Conservation (phyloP, 305 asterid genomes). For the Fraxinus latifolia region DNA sequence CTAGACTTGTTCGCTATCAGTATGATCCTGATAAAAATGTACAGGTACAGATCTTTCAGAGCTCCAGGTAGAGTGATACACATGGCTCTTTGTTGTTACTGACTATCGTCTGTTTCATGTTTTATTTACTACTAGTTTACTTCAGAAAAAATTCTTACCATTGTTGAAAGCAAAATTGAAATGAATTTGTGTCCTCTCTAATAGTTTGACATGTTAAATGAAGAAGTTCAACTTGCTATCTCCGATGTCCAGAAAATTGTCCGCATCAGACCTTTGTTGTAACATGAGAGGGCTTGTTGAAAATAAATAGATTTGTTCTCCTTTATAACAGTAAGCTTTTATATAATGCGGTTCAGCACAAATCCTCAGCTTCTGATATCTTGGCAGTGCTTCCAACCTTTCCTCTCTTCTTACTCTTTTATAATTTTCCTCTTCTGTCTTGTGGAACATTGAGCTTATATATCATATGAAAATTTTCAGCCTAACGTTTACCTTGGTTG, state of each 20-base stretch:
- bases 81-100: conserved; percentile 10
- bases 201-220: neutral
- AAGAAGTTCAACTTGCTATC: neutral
- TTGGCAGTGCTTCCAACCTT: conserved; percentile 5
- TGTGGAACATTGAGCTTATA: conserved; percentile 17
- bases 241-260: neutral
- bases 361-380: conserved; percentile 13
- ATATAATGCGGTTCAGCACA: neutral
- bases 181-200: neutral
- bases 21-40: conserved; percentile 99
- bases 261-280: neutral
- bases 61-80: conserved; percentile 21
- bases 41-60: conserved; percentile 53
- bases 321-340: neutral
- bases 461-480: neutral
- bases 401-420: conserved; percentile 5
- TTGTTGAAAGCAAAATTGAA: neutral
- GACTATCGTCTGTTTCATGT: conserved; percentile 8
- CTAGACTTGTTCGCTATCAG: conserved; percentile 93
- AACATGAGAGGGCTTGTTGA: neutral
- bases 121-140: neutral
- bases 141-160: conserved; percentile 9
- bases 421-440: neutral
- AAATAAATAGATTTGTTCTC: neutral
- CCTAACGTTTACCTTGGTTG: conserved; percentile 20